Conservation (phyloP, 805 yeast genomes). For the Debaryomyces hansenii region DNA sequence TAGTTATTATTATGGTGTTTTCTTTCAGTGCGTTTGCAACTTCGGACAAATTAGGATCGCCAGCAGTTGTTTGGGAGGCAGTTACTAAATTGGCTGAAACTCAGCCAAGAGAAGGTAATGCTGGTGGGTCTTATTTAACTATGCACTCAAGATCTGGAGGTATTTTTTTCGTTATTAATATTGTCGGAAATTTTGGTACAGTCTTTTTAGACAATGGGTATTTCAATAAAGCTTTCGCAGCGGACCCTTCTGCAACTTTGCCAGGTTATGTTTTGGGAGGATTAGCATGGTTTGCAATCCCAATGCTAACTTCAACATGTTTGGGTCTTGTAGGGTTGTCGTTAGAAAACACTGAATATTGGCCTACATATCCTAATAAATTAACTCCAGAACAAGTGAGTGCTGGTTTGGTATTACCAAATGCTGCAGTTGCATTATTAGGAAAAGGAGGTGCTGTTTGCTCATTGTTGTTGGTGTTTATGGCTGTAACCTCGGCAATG, state of each 20-base stretch:
- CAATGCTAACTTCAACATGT: constrained; percentile 77
- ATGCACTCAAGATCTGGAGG: constrained; percentile 86
- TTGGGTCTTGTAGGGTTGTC: constrained; percentile 85
- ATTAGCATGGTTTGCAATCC: constrained; percentile 88
- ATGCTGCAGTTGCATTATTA: constrained; percentile 78
- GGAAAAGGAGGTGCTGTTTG: constrained; percentile 91
- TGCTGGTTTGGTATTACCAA: constrained; percentile 79
- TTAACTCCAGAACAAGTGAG: constrained; percentile 68
- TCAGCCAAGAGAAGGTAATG: constrained; percentile 75
- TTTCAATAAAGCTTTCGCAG: constrained; percentile 87
- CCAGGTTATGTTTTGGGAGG: constrained; percentile 91
- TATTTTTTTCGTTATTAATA: constrained; percentile 80
- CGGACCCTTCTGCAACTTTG: constrained; percentile 78
- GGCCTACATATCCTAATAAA: constrained; percentile 77
- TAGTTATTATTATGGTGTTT: constrained; percentile 76
- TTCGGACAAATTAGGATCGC: constrained; percentile 73
- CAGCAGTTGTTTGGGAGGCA: constrained; percentile 74
- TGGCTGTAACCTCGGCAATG: constrained; percentile 92
- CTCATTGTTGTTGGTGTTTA: constrained; percentile 72
- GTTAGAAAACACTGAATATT: constrained; percentile 63
- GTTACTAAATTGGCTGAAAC: constrained; percentile 59
- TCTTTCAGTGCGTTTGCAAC: constrained; percentile 78
- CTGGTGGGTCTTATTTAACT: constrained; percentile 84
- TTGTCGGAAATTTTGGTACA: constrained; percentile 88
- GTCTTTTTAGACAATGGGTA: constrained; percentile 86